Evolutionary conservation across 148 eudicot species (phyloP), one percentile per base, ranked within the genome.

Genomic region (Rhododendron griersonianum): DNA sequence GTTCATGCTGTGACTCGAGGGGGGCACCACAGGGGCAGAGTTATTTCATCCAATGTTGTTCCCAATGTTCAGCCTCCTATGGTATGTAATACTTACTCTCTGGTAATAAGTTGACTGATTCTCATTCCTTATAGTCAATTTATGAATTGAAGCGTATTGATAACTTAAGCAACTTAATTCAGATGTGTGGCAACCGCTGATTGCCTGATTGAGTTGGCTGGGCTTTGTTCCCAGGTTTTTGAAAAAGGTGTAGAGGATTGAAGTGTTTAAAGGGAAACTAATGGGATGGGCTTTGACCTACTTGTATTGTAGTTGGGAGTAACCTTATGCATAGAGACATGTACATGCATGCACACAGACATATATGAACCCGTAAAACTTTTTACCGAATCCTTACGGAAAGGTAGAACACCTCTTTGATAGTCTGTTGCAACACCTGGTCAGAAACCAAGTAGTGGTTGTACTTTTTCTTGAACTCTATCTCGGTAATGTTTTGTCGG

Each of bases 1-100:
- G 96, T 94, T 86, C 96, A 94, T 89, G 98, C 98, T 35, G 87
- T 93, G 55, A 94, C 98, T 83, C 93, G 96, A 91, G 93, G 98
- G 59, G 98, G 98, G 13, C 96, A 95, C 84, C 96, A 95, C 59
- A 93, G 95, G 90, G 98, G 96, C 51, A 94, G 92, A 93, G 95
- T 95, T 79, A 91, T 95, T 80, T 93, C 96, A 18, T 90, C 95
- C 53, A 86, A 87, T 84, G 92, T 92, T 74, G 90, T 94, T 25
- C 94, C 92, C 41, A 94, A 95, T 86, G 98, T 95, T 51, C 98
- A 95, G 90, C 98, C 98, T 89, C 98, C 98, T 25, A 94, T 94
- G 95, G 98, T 95, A 92, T 84, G 88, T 41, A 33, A 14, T 83
- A 28, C 76, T 25, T 57, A 44, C 45, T 78, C 45, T 78, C 30